These are phyloP conservation scores for Dendrocalamus latiflorus DNA, from an alignment of 202 grass and related monocot genomes.

Conservation along the genomic window DNA sequence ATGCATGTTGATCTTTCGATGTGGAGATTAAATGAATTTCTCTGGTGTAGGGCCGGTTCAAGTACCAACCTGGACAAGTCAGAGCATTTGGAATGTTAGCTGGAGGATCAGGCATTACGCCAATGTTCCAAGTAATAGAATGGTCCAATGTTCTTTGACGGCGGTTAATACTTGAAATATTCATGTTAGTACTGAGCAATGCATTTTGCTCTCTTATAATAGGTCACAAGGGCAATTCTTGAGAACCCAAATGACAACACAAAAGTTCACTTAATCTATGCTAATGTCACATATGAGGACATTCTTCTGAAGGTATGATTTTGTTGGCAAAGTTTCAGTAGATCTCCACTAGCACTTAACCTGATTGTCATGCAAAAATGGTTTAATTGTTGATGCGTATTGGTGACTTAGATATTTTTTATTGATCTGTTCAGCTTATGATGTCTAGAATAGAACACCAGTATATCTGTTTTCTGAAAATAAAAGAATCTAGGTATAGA, in stretches of 20 bases:
- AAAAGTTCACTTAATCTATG: conserved; percentile 87
- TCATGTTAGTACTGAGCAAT: neutral
- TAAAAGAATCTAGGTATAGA: neutral
- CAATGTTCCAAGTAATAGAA: conserved; percentile 90
- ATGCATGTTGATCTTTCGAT: neutral
- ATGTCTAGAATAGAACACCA: neutral
- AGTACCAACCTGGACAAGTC: conserved; percentile 83
- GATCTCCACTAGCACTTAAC: neutral
- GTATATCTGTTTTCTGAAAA: neutral
- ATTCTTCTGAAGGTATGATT: conserved; percentile 89
- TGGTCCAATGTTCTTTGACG: neutral
- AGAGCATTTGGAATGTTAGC: conserved; percentile 94
- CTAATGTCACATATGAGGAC: conserved; percentile 88
- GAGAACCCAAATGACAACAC: conserved; percentile 81
- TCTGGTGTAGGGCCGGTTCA: conserved; percentile 66
- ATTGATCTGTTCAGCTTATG: neutral
- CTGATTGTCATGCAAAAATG: neutral
- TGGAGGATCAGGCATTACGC: conserved; percentile 89
- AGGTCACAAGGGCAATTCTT: conserved; percentile 94
- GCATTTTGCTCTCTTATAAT: neutral
- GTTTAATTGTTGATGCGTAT: no score
- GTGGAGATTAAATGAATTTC: conserved; percentile 8
- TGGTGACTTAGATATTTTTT: neutral
- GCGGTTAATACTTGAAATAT: neutral
- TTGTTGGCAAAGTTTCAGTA: neutral